Evolutionary conservation across 2,329 filamentous ascomycete genomes (phyloP), one percentile per base, ranked within the genome.

Genomic region (Colletotrichum spaethianum): DNA sequence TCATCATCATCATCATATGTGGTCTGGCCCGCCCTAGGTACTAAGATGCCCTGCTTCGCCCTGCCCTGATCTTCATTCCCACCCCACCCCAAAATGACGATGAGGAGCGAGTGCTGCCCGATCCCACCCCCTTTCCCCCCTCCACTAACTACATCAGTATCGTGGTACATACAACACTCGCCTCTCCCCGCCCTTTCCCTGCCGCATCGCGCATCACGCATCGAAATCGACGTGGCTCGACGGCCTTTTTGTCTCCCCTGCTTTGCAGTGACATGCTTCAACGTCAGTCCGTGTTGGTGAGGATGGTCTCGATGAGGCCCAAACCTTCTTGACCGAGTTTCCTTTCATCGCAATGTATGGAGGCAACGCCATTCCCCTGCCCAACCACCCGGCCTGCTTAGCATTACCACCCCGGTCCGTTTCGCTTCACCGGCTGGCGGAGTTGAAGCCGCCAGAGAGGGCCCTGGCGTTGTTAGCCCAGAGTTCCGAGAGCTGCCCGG

Each of bases 351-450:
- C 70, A 70, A 40, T 31, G 42, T 60, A 64, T 64, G 65, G 60
- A 60, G 70, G 20, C 53, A 44, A 40, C 42, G 40, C 46, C 31
- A 33, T 53, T 33, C 56, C 65, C 46, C 70, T 72, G 46, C 65
- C 65, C 65, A 70, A 72, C 65, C 70, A 72, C 52, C 65, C 38
- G 31, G 48, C 48, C 68, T 64, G 59, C 70, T 72, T 60, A 60
- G 66, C 65, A 70, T 53, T 38, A 69, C 60, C 46, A 70, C 60
- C 69, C 65, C 53, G 59, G 69, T 53, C 44, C 65, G 65, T 55
- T 70, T 72, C 60, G 70, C 70, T 64, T 72, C 70, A 72, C 70
- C 70, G 70, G 70, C 66, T 70, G 70, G 70, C 70, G 70, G 70
- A 72, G 70, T 70, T 28, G 69, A 72, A 64, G 70, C 70, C 66